phyloP scores from a whole-genome alignment of 257 asterid species.

The Primulina huaijiensis region DNA sequence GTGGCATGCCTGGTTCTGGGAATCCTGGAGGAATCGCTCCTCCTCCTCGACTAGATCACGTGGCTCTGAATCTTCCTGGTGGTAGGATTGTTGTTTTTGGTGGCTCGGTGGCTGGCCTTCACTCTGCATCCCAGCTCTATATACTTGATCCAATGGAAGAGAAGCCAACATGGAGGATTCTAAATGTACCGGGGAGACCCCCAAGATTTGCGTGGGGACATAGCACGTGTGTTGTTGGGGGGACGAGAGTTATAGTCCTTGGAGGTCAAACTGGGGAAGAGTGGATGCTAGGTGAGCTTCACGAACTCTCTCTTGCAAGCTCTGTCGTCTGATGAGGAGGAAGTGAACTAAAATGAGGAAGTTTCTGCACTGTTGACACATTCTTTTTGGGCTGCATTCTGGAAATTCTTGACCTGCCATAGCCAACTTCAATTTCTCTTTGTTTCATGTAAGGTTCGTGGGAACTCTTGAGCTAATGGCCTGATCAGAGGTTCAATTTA shows the following conservation, averaged over 20 bases:
- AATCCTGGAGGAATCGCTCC: conserved; percentile 20
- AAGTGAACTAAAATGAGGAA: neutral
- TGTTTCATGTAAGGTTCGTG: conserved; percentile 16
- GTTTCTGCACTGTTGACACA: conserved; percentile 2
- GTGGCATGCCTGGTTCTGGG: conserved; percentile 24
- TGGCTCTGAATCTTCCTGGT: conserved; percentile 20
- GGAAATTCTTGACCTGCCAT: conserved; percentile 17
- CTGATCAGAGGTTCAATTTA: neutral
- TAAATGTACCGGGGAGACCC: conserved; percentile 48
- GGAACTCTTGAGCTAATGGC: conserved; percentile 23
- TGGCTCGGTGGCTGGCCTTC: conserved; percentile 25
- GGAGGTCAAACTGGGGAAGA: conserved; percentile 56
- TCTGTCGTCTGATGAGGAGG: conserved; percentile 7
- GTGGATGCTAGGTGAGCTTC: conserved; percentile 48
- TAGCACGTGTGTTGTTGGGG: conserved; percentile 48
- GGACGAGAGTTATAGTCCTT: conserved; percentile 43
- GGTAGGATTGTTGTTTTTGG: conserved; percentile 21
- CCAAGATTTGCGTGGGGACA: conserved; percentile 53
- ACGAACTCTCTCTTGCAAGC: conserved; percentile 33
- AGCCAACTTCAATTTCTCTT: conserved; percentile 7
- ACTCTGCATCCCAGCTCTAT: conserved; percentile 21
- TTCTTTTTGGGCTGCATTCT: conserved; percentile 1
- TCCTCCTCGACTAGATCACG: conserved; percentile 26
- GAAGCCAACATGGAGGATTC: conserved; percentile 21
- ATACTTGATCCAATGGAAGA: conserved; percentile 22